These are phyloP conservation scores for Leishmania gerbilli DNA, from an alignment of 208 protist species.

Conservation along the genomic window DNA sequence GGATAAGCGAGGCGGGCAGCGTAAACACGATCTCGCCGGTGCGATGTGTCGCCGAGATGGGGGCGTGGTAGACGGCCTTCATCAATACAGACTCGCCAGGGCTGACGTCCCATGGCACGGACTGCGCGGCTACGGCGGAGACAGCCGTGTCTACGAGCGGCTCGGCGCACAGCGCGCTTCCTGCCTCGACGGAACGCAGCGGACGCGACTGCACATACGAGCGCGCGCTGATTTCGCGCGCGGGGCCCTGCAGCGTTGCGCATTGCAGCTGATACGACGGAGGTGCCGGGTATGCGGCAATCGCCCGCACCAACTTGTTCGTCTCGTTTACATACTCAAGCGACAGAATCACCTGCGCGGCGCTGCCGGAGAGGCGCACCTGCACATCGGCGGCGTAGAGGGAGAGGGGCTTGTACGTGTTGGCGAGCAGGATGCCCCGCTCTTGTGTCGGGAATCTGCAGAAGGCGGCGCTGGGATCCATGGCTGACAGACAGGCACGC, in stretches of 20 bases:
- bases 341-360: conserved; percentile 54
- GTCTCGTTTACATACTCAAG: conserved; percentile 79
- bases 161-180: conserved; percentile 23
- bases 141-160: conserved; percentile 26
- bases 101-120: conserved; percentile 63
- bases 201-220: conserved; percentile 14
- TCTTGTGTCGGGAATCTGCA: conserved; percentile 39
- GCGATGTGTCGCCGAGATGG: conserved; percentile 31
- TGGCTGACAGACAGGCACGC: conserved; percentile 7
- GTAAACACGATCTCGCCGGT: conserved; percentile 37
- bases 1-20: conserved; percentile 62
- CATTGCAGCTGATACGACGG: conserved; percentile 50
- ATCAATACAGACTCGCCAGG: conserved; percentile 48
- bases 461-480: conserved; percentile 38
- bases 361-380: conserved; percentile 49
- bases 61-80: conserved; percentile 56
- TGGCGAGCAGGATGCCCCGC: conserved; percentile 46
- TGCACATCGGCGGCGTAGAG: conserved; percentile 54
- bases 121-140: conserved; percentile 48
- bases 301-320: conserved; percentile 42
- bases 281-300: conserved; percentile 70
- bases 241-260: conserved; percentile 24
- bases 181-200: conserved; percentile 14
- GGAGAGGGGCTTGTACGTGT: conserved; percentile 61
- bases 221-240: conserved; percentile 3